Evolutionary conservation across 495 filamentous ascomycete genomes (phyloP).

Genomic region (Glarea lozoyensis): DNA sequence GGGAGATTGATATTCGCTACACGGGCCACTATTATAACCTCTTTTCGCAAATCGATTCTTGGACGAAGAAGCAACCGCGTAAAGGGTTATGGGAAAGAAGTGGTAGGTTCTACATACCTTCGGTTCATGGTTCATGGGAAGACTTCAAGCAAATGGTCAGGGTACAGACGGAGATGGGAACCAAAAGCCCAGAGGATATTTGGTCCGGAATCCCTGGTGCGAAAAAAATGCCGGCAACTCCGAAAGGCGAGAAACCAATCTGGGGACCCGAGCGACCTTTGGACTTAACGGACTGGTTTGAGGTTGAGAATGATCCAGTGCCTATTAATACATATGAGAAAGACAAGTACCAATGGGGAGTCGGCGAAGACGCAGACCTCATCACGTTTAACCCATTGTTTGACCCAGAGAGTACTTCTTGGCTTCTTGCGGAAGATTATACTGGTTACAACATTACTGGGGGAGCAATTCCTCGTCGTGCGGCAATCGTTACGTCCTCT

Average conservation of each 20-base stretch:
- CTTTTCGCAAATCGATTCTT: conserved; percentile 61
- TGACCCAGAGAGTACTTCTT: conserved; percentile 80
- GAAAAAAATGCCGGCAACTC: conserved; percentile 31
- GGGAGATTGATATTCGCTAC: conserved; percentile 96
- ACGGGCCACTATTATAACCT: conserved; percentile 95
- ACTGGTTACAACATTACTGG: conserved; percentile 74
- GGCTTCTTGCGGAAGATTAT: conserved; percentile 78
- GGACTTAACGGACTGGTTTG: conserved; percentile 54
- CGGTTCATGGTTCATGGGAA: conserved; percentile 82
- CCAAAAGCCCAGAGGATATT: conserved; percentile 61
- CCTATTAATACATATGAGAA: conserved; percentile 65
- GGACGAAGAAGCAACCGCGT: conserved; percentile 76
- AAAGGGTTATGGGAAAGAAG: conserved; percentile 94
- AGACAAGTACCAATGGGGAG: conserved; percentile 80
- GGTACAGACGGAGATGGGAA: conserved; percentile 79
- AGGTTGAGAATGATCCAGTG: conserved; percentile 58
- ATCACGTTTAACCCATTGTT: conserved; percentile 93
- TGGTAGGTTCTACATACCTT: conserved; percentile 81
- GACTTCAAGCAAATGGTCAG: conserved; percentile 91
- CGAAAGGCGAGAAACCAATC: conserved; percentile 59
- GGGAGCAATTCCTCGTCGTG: conserved; percentile 66
- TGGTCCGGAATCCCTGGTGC: conserved; percentile 42
- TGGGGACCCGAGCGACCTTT: conserved; percentile 78
- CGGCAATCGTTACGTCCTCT: conserved; percentile 78
- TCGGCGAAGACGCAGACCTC: conserved; percentile 86